A percentile compares a stretch with the other conserved stretches of the same genome.
Conservation (phyloP, 1,139 yeast genomes). For the Kodamaea suecica region DNA sequence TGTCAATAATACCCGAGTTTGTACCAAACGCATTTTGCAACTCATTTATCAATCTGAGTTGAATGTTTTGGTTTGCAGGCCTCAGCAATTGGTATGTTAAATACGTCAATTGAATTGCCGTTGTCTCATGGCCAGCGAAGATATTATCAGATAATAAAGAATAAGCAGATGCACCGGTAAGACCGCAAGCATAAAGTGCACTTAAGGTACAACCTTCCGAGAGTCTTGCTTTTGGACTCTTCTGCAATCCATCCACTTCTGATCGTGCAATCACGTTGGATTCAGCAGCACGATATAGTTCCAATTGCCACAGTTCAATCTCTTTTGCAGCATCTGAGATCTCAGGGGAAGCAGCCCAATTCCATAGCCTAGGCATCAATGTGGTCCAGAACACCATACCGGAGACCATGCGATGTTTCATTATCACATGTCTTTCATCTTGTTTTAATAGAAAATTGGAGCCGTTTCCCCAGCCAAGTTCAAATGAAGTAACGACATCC, state of each 20-base stretch:
- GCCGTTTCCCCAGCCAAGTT: constrained; percentile 51
- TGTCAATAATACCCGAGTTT: constrained; percentile 18
- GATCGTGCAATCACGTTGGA: constrained; percentile 14
- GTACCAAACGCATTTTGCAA: constrained; percentile 31
- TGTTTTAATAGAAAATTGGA: constrained; percentile 40
- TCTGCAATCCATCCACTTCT: too few species aligned
- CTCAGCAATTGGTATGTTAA: constrained; percentile 58
- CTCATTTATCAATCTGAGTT: constrained; percentile 43
- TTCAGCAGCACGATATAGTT: constrained; percentile 40
- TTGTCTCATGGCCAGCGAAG: constrained; percentile 75
- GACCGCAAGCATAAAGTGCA: constrained; percentile 32
- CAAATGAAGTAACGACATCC: constrained; percentile 65
- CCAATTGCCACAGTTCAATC: constrained; percentile 52
- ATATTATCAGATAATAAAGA: constrained; percentile 41
- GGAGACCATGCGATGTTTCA: constrained; percentile 52
- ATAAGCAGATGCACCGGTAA: constrained; percentile 34
- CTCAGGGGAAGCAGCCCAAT: constrained; percentile 43
- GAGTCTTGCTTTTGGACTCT: background rate
- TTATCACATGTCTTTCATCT: constrained; percentile 41
- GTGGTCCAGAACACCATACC: constrained; percentile 74
- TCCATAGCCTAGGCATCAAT: constrained; percentile 53
- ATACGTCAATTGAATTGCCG: constrained; percentile 64
- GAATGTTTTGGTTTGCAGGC: constrained; percentile 42
- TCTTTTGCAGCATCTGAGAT: constrained; percentile 37
- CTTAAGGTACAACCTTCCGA: constrained; percentile 27